Conservation (phyloP, 2,329 filamentous ascomycete genomes). For the Colletotrichum coccodes region DNA sequence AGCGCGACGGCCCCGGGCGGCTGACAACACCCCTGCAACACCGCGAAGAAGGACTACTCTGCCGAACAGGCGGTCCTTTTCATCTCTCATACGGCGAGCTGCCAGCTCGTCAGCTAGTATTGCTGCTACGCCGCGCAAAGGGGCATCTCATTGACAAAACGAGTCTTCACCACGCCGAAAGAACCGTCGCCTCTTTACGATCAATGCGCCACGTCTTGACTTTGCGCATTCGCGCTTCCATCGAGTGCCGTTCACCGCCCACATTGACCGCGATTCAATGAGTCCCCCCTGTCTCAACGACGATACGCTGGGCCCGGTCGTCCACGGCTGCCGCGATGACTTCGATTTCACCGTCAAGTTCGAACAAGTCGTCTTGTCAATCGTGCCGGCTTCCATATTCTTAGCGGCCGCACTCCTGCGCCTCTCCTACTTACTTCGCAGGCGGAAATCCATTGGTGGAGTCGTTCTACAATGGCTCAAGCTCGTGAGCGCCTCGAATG, state of each 20-base stretch:
- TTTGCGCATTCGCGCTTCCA: not conserved
- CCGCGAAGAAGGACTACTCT: not conserved
- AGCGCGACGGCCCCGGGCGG: not conserved
- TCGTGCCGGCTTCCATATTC: constrained; percentile 53
- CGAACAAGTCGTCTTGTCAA: constrained; percentile 56
- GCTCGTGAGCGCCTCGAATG: not conserved
- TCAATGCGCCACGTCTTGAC: not conserved
- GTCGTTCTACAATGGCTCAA: constrained; percentile 42
- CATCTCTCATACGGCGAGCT: not conserved
- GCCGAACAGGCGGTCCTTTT: not conserved
- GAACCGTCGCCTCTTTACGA: not conserved
- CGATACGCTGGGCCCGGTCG: constrained; percentile 52
- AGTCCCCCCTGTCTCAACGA: constrained; percentile 41
- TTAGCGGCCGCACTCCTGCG: constrained; percentile 46
- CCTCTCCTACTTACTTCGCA: constrained; percentile 42
- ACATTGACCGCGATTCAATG: not conserved
- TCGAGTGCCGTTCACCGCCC: not conserved
- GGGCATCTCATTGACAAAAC: not conserved
- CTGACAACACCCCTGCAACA: not conserved
- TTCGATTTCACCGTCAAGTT: constrained; percentile 64
- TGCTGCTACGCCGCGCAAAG: not conserved
- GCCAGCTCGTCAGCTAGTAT: not conserved
- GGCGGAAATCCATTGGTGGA: constrained; percentile 47
- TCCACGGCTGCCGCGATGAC: constrained; percentile 56
- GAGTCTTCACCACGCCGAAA: not conserved